Evolutionary conservation across 495 filamentous ascomycete species (phyloP).

Genomic region (Jackrogersella minutella): DNA sequence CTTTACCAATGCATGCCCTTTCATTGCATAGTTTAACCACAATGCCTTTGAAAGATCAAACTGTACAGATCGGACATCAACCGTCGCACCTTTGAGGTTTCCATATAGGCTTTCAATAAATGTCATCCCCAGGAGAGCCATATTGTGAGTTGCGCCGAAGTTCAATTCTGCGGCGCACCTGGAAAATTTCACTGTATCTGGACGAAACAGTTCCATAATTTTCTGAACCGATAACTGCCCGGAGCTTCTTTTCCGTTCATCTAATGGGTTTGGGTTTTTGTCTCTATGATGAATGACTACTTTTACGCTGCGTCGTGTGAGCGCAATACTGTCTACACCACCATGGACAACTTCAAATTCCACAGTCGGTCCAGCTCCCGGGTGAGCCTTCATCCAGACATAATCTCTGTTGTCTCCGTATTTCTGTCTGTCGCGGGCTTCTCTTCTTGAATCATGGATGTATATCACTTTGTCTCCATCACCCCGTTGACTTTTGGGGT

Average conservation of each 20-base stretch:
- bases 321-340: background rate
- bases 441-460: background rate
- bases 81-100: background rate
- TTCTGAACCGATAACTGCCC: background rate
- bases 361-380: background rate
- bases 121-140: background rate
- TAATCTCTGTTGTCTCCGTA: background rate
- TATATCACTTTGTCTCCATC: background rate
- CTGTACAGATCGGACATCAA: background rate
- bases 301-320: background rate
- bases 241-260: background rate
- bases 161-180: background rate
- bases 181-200: background rate
- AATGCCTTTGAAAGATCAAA: background rate
- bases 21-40: background rate
- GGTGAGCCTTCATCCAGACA: background rate
- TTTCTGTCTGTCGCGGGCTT: background rate
- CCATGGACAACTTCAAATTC: background rate
- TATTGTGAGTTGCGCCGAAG: background rate
- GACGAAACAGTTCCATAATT: background rate
- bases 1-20: no score
- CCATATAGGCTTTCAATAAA: background rate
- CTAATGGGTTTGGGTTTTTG: background rate
- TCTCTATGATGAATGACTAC: background rate
- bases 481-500: background rate